These are phyloP conservation scores for Phytophthora syringae DNA, from an alignment of 352 stramenopile species.

Conservation along the genomic window DNA sequence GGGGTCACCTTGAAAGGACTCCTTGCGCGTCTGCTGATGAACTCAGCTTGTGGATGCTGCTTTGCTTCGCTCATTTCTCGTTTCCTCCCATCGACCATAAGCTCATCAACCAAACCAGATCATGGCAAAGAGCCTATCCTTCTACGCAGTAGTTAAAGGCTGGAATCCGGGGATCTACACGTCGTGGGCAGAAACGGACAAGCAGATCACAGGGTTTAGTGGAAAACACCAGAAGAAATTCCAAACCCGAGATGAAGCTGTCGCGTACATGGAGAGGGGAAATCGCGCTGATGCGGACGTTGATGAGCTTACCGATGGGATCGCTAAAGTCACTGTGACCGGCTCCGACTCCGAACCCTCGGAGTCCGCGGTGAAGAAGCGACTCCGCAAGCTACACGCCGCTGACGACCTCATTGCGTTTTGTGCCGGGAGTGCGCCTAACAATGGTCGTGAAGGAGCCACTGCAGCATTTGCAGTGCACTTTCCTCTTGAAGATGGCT, in stretches of 20 bases:
- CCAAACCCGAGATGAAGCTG: conserved; percentile 33
- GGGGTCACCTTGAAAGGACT: no score
- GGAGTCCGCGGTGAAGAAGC: background rate
- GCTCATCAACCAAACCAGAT: background rate
- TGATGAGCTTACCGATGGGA: background rate
- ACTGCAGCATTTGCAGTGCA: conserved; percentile 5
- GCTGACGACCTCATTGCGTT: conserved; percentile 3
- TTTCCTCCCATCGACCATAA: background rate
- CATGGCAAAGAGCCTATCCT: background rate
- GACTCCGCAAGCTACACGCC: background rate
- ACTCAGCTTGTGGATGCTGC: no score
- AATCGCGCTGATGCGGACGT: background rate
- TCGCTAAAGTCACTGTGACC: background rate
- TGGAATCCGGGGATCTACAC: background rate
- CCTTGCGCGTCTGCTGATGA: no score
- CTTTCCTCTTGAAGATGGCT: conserved; percentile 2
- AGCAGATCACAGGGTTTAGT: conserved; percentile 46
- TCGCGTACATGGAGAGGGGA: conserved; percentile 40
- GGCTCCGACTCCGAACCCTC: background rate
- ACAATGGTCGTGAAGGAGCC: background rate
- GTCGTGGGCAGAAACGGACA: conserved; percentile 21
- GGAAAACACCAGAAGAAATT: conserved; percentile 58
- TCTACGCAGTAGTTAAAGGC: background rate
- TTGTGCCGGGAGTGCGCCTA: background rate
- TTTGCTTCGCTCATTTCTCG: no score